Base-by-base conservation (phyloP, 2,329 filamentous ascomycete genomes). In the Clonostachys sp. region DNA sequence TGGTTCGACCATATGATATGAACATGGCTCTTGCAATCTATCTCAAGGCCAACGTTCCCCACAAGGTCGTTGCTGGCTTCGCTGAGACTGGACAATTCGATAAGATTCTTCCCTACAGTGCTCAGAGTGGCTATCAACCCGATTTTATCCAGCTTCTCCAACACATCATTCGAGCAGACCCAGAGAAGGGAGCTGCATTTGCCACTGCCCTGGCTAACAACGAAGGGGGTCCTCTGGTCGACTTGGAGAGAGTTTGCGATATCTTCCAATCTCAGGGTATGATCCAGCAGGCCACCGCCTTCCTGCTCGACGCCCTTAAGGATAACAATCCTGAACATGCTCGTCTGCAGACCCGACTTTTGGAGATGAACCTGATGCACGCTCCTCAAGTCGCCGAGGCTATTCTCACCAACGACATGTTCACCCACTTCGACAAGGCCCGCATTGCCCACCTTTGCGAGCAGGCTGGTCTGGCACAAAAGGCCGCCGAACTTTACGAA, bases 181-280 rank as follows among this genome's bases (percentile, higher is more conserved):
- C 91, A 1, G 92, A 97, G 63, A 96, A 96, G 75, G 92, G 89
- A 53, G 83, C 89, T 1, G 94, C 99, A 62, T 97, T 99, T 59
- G 95, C 94, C 18, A 88, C 87, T n/a, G 83, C 89, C 53, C 80
- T 99, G 51, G 92, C 89, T 41, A 96, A 94, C 66, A 86, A 94
- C 57, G 89, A 95, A 62, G 83, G 85, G 50, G 91, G 90, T 24
- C 86, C 91, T 20, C 74, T 96, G 50, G 86, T 99, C 55, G 94
- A 97, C 58, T 83, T 97, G 48, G 90, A 96, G 63, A 89, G 92
- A 42, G 91, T 96, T 20, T 90, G 96, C 44, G 94, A 99, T 66
- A 91, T 99, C 50, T 99, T 99, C 84, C 87, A 96, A 69, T 91
- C 91, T 10, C 94, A 99, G 68, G 91, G 91, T 60, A 94, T 97